phyloP scores from a whole-genome alignment of 2,329 filamentous ascomycete genomes.

The Diaporthe australafricana region DNA sequence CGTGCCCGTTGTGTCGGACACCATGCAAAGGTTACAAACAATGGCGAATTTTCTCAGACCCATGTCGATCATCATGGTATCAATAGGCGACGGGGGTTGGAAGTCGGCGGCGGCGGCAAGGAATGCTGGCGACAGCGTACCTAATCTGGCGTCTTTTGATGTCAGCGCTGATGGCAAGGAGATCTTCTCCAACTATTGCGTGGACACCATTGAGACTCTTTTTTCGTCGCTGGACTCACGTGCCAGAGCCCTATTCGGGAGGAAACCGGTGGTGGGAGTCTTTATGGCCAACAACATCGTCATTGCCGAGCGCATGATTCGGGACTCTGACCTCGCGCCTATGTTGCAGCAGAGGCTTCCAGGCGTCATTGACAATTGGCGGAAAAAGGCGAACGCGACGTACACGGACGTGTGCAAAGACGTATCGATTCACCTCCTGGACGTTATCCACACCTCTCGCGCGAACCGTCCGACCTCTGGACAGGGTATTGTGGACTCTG shows the following conservation, averaged over 20 bases:
- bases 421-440: conserved; percentile 84
- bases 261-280: conserved; percentile 83
- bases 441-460: conserved; percentile 91
- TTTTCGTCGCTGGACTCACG: conserved; percentile 81
- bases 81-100: conserved; percentile 94
- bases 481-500: conserved; percentile 78
- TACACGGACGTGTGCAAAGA: conserved; percentile 93
- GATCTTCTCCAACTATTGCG: conserved; percentile 89
- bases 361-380: conserved; percentile 79
- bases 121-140: conserved; percentile 71
- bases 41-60: conserved; percentile 90
- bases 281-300: conserved; percentile 91
- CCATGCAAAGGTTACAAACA: conserved; percentile 85
- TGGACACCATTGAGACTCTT: conserved; percentile 87
- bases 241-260: conserved; percentile 77
- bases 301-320: conserved; percentile 86
- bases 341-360: conserved; percentile 76
- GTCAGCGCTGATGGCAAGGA: conserved; percentile 88
- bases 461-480: conserved; percentile 76
- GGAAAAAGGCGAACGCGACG: conserved; percentile 83
- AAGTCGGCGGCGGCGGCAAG: conserved; percentile 64
- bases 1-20: conserved; percentile 82
- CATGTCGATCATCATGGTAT: conserved; percentile 90
- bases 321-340: conserved; percentile 79
- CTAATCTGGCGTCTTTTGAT: conserved; percentile 83